Base-by-base conservation (phyloP, 495 filamentous ascomycete species). In the Penicillium coprophilum region DNA sequence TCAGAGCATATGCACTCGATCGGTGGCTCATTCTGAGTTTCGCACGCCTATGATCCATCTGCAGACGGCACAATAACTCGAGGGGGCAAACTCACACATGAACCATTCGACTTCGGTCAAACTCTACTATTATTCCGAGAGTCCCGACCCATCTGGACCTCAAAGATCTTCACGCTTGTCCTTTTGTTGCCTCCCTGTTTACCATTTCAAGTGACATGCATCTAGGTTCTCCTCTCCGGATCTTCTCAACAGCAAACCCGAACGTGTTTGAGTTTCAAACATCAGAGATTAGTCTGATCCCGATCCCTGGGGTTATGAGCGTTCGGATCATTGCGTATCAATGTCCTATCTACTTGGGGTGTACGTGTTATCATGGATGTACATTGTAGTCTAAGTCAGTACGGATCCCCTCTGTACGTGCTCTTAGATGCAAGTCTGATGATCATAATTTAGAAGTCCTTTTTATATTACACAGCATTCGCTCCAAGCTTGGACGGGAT, bases 191-290 rank as follows among this genome's bases (percentile, higher is more conserved):
- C 54, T 48, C 53, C 54, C 58, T 59, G 31, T 45, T 55, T 62
- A 34, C 65, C 59, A 46, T 52, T 65, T 63, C 23, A 44, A 63
- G 65, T 65, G 59, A 61, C 57, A 30, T 65, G 59, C 65, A 62
- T 50, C 15, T 44, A 34, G 34, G 45, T 19, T 43, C 56, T 50
- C 20, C 39, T 47, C 53, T 62, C 56, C 53, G 38, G 53, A 53
- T 50, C 46, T 50, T 45, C 53, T 40, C 56, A 64, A 47, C 51
- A 53, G 52, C 36, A 43, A 20, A 54, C 41, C 41, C 41, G 38
- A 31, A 24, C 39, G 52, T 41, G 61, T 56, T 32, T 32, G 12
- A 9, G 32, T 48, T 57, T 62, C 41, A 39, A 24, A 55, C 43
- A 53, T 62, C 53, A 52, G 24, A 62, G 51, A 43, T 34, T 38